phyloP scores from a whole-genome alignment of 345 rosid genomes.

The Lepidium sativum region DNA sequence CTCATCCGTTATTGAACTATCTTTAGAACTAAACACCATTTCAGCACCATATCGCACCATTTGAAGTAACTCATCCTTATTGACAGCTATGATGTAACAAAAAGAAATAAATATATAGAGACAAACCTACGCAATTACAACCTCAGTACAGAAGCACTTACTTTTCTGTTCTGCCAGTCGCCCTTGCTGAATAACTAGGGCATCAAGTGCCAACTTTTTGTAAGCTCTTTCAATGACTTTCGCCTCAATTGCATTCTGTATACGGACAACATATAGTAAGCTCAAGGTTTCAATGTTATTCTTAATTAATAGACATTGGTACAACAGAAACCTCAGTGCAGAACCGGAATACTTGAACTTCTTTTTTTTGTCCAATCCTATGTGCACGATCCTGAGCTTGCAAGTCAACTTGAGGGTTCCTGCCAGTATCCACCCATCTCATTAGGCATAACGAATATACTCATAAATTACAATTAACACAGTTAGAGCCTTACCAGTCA shows the following conservation, averaged over 20 bases:
- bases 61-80: conserved; percentile 95
- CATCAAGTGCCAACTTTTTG: conserved; percentile 92
- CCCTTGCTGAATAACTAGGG: conserved; percentile 93
- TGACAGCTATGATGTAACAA: conserved; percentile 54
- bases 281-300: background rate
- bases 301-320: background rate
- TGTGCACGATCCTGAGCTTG: conserved; percentile 99
- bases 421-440: conserved; percentile 25
- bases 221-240: conserved; percentile 95
- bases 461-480: background rate
- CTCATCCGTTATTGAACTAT: conserved; percentile 94
- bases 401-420: conserved; percentile 99
- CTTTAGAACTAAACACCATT: conserved; percentile 99
- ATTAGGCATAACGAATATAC: background rate
- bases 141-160: conserved; percentile 23
- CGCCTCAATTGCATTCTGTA: conserved; percentile 86
- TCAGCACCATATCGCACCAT: conserved; percentile 99
- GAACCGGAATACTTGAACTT: conserved; percentile 95
- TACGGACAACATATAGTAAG: conserved; percentile 18
- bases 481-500: conserved; percentile 61
- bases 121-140: background rate
- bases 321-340: conserved; percentile 65
- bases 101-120: background rate
- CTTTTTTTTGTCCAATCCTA: conserved; percentile 96
- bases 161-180: conserved; percentile 89